Evolutionary conservation across 2,329 filamentous ascomycete species (phyloP), one percentile per base, ranked within the genome.

Genomic region (Nectriaceae sp.): DNA sequence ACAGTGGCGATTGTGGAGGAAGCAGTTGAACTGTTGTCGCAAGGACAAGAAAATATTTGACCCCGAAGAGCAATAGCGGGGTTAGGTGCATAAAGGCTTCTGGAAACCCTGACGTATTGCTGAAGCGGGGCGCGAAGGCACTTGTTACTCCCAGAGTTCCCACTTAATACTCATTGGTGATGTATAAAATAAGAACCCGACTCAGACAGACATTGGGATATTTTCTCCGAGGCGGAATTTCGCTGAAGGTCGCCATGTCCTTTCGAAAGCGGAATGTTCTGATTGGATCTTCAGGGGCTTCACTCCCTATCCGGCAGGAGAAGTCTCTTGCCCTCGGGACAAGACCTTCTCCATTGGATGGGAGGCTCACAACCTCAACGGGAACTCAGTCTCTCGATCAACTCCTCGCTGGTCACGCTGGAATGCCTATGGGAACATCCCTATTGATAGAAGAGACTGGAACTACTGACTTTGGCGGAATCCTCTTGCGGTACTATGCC

Each of bases 381-480:
- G 94, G 94, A 19, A 93, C 90, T 1, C 79, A 84, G 3, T 96
- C 91, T 16, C 75, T 99, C 35, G 94, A 99, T 64, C 83, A 83
- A 50, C 77, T 96, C 16, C 76, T 99, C 1, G 90, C 90, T 35
- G 91, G 93, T 0, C 93, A 97, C 72, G 82, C 86, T 4, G 94
- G 94, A 0, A 75, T 97, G 4, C 84, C 89, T 0, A 76, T 97
- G 5, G 94, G 94, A 0, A 90, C 83, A 16, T 89, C 85, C 1
- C 65, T 97, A 1, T 72, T 99, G 4, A 75, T 97, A 24, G 89
- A 93, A 65, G 94, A 99, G 63, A 87, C 85, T 48, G 93, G 93
- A 0, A 96, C 93, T 1, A 99, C 94, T 0, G 94, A 99, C 67
- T 99, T 96, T 73, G 85, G 89, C 0, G 90, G 92, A 2, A 83